Evolutionary conservation across 495 filamentous ascomycete species (phyloP), one percentile per base, ranked within the genome.

Genomic region (Neohortaea acidophila): DNA sequence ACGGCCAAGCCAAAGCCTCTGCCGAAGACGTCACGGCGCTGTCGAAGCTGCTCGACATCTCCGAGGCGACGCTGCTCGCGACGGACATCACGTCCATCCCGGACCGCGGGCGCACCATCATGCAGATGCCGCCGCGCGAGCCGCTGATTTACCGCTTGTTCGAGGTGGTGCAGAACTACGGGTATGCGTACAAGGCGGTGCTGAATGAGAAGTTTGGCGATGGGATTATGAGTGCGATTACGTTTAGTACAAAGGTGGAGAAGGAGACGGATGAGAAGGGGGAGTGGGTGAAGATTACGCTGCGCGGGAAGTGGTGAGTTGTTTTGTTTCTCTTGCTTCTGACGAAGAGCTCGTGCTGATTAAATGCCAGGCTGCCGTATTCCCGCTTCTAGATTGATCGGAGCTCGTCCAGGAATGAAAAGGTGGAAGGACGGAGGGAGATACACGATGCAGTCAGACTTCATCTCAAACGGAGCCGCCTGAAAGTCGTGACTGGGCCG

Each of bases 201-300:
- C 57, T 97, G 58, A 97, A 97, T 54, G 89, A 97, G 72, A 97
- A 94, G 66, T 94, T 97, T 62, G 89, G 89, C 0, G 89, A 97
- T 60, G 89, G 89, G 0, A 97, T 97, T 52, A 94, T 97, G 89
- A 92, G 84, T 53, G 89, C 87, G 0, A 94, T 97, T 55, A 72
- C 77, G 5, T 97, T 97, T 55, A 77, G 74, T 26, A 91, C 85
- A 1, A 86, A 84, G 59, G 82, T 97, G 11, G 84, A 94, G 63
- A 94, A 94, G 70, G 89, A 97, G 72, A 74, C 74, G 6, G 89
- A 94, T 61, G 68, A 74, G 38, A 68, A 81, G 51, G 86, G 85
- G 13, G 75, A 70, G 45, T 92, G 86, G 86, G 89, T 79, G 12
- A 73, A 85, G 34, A 97, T 97, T 57, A 92, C 84, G 3, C 51